Conservation (phyloP, 2,329 filamentous ascomycete species). For the Paraphoma chrysanthemicola region DNA sequence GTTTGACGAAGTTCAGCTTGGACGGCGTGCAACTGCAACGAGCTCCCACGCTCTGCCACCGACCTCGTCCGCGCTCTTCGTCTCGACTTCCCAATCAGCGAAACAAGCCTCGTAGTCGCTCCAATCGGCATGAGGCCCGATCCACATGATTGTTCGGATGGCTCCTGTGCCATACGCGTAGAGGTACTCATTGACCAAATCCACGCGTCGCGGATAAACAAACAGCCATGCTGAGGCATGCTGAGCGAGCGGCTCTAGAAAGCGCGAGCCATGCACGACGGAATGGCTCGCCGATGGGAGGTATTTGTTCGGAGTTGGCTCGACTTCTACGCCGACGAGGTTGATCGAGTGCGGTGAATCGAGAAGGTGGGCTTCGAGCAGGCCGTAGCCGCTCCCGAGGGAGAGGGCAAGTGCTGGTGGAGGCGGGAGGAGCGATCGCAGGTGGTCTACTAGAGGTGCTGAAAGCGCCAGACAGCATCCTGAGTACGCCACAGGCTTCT, state of each 20-base stretch:
- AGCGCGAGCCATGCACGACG: constrained; percentile 54
- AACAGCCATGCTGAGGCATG: constrained; percentile 59
- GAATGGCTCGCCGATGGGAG: constrained; percentile 52
- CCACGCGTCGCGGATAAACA: constrained; percentile 60
- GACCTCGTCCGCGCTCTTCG: constrained; percentile 28
- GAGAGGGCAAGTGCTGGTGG: constrained; percentile 44
- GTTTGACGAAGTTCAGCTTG: background rate
- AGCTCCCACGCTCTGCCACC: constrained; percentile 45
- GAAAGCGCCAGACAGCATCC: constrained; percentile 49
- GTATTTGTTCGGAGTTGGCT: constrained; percentile 53
- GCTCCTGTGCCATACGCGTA: constrained; percentile 33
- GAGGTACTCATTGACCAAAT: constrained; percentile 55
- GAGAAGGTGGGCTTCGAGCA: constrained; percentile 56
- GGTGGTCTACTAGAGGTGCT: constrained; percentile 30
- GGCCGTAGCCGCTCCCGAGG: constrained; percentile 59
- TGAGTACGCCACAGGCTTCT: constrained; percentile 30
- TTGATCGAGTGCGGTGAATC: constrained; percentile 23
- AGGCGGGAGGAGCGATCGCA: constrained; percentile 32
- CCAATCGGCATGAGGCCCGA: constrained; percentile 54
- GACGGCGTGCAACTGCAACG: constrained; percentile 30
- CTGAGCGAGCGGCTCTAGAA: constrained; percentile 50
- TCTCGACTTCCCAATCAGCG: constrained; percentile 23
- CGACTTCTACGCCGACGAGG: constrained; percentile 59
- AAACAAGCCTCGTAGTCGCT: constrained; percentile 41
- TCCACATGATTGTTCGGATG: constrained; percentile 50